Evolutionary conservation across 495 filamentous ascomycete species (phyloP).

Genomic region (Barbatosphaeria neglecta): DNA sequence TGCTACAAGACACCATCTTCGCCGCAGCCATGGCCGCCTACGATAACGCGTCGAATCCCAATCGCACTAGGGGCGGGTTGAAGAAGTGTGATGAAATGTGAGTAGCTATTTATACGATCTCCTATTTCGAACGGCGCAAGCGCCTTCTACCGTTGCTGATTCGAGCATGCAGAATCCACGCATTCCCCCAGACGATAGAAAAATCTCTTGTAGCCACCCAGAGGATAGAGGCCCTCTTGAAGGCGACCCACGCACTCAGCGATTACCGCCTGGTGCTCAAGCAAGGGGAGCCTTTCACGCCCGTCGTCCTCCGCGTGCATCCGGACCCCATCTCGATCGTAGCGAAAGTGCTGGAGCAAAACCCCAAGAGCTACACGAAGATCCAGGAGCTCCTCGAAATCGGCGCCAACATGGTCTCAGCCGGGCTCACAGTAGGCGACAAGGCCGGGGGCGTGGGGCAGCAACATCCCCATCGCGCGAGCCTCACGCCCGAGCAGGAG

Average conservation of each 20-base stretch:
- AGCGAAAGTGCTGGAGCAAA: conserved; percentile 78
- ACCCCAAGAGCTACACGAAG: conserved; percentile 72
- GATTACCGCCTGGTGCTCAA: conserved; percentile 82
- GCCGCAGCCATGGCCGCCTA: conserved; percentile 61
- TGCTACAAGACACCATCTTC: conserved; percentile 55
- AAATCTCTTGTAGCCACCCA: conserved; percentile 39
- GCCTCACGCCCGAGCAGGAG: conserved; percentile 15
- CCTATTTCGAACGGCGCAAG: not conserved
- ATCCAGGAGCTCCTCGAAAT: conserved; percentile 76
- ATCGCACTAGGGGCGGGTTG: conserved; percentile 68
- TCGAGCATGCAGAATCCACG: conserved; percentile 46
- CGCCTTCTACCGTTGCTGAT: conserved; percentile 2
- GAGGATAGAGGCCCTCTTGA: conserved; percentile 57
- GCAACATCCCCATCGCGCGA: no score
- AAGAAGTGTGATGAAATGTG: conserved; percentile 78
- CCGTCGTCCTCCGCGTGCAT: conserved; percentile 79
- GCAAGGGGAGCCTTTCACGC: conserved; percentile 84
- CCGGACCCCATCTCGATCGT: conserved; percentile 75
- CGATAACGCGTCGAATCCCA: conserved; percentile 85
- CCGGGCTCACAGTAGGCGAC: conserved; percentile 41
- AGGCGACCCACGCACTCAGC: conserved; percentile 76
- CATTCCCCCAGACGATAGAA: conserved; percentile 55
- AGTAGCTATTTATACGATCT: conserved; percentile 17
- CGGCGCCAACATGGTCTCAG: conserved; percentile 61
- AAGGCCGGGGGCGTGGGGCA: no score